phyloP scores from a whole-genome alignment of 176 grass and related monocot genomes.

The Oryza rufipogon region DNA sequence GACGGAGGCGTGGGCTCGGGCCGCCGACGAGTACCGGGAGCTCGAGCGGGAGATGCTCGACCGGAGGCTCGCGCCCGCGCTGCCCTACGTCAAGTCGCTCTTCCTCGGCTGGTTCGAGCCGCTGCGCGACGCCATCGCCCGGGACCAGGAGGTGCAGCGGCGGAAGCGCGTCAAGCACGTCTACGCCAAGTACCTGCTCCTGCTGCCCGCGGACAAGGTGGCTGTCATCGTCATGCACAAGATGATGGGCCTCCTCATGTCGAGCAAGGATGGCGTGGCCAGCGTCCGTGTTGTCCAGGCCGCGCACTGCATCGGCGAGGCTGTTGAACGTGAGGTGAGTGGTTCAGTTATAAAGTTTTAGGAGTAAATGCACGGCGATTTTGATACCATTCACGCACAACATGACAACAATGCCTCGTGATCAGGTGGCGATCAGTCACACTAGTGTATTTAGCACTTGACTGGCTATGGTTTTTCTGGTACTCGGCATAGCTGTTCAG shows the following conservation, averaged over 20 bases:
- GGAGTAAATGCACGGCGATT: background rate
- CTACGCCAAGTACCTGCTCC: conserved; percentile 67
- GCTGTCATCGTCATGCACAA: conserved; percentile 95
- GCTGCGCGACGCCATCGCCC: conserved; percentile 70
- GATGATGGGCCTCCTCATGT: conserved; percentile 86
- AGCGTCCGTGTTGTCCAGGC: conserved; percentile 74
- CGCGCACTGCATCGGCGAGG: conserved; percentile 71
- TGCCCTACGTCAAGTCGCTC: conserved; percentile 87
- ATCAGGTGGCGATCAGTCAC: background rate
- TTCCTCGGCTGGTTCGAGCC: conserved; percentile 97
- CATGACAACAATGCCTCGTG: background rate
- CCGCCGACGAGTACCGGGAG: conserved; percentile 83
- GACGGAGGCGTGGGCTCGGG: conserved; percentile 87
- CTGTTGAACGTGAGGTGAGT: conserved; percentile 84
- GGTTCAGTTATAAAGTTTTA: background rate
- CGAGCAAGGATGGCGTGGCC: conserved; percentile 58
- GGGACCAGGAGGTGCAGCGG: conserved; percentile 68
- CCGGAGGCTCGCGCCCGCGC: conserved; percentile 73
- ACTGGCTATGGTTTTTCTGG: background rate
- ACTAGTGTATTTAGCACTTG: background rate
- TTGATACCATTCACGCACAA: background rate
- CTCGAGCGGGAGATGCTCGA: conserved; percentile 95
- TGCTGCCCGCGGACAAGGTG: conserved; percentile 86
- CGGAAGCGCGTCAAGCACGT: conserved; percentile 64
- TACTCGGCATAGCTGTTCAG: background rate